A percentile compares a stretch with the other conserved stretches of the same genome.
phyloP scores from a whole-genome alignment of 169 alveolate genomes.

The Cyclospora cayetanensis region DNA sequence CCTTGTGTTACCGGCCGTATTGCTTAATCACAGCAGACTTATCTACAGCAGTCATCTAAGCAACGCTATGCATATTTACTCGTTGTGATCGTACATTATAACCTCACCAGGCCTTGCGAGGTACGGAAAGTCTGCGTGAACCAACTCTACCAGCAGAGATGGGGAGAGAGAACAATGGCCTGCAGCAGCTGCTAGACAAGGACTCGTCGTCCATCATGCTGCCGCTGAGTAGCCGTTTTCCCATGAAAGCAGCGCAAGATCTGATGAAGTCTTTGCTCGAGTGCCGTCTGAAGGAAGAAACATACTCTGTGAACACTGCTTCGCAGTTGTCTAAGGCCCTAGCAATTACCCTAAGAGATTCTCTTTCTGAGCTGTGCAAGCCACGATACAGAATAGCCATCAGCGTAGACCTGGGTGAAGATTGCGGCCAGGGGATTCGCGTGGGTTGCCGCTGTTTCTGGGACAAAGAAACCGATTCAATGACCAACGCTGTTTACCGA shows the following conservation, averaged over 20 bases:
- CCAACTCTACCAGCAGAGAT: no score
- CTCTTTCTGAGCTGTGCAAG: neutral
- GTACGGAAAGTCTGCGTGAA: no score
- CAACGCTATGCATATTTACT: no score
- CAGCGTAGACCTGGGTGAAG: conserved; percentile 49
- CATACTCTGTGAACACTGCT: conserved; percentile 31
- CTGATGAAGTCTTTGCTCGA: conserved; percentile 22
- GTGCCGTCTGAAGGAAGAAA: conserved; percentile 27
- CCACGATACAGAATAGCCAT: conserved; percentile 36
- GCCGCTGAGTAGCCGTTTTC: conserved; percentile 51
- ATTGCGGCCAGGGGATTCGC: conserved; percentile 58
- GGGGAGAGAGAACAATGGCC: neutral
- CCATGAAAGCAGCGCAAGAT: conserved; percentile 47
- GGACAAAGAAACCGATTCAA: conserved; percentile 32
- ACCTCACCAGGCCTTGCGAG: no score
- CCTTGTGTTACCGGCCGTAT: no score
- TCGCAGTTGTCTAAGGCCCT: conserved; percentile 25
- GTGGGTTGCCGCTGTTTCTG: conserved; percentile 56
- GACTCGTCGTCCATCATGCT: conserved; percentile 18
- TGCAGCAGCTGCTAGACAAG: conserved; percentile 9
- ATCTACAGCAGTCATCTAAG: no score
- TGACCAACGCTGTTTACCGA: conserved; percentile 16
- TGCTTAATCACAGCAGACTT: no score
- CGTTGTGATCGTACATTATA: no score
- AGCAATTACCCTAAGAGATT: conserved; percentile 17